These are phyloP conservation scores for Xylaria grammica DNA, from an alignment of 495 filamentous ascomycete genomes.

Conservation along the genomic window DNA sequence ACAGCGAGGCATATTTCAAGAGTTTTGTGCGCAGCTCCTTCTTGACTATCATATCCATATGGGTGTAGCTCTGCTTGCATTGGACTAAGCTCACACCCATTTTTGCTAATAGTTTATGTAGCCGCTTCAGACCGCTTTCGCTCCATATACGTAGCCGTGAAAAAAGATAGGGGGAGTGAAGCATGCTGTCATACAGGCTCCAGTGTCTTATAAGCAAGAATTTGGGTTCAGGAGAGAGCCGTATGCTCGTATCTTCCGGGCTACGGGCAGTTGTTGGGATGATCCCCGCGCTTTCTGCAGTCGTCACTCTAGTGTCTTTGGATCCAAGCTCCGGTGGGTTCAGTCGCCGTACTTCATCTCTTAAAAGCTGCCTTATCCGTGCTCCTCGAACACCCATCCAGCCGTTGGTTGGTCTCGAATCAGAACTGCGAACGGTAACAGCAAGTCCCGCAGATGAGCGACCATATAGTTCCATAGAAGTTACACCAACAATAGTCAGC, in stretches of 20 bases:
- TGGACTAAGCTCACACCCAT: conserved; percentile 96
- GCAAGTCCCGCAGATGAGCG: conserved; percentile 80
- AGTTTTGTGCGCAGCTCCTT: conserved; percentile 83
- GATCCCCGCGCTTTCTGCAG: conserved; percentile 68
- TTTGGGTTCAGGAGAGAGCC: conserved; percentile 89
- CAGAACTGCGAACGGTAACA: conserved; percentile 63
- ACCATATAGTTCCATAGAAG: conserved; percentile 89
- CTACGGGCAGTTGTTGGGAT: conserved; percentile 88
- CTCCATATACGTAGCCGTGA: conserved; percentile 93
- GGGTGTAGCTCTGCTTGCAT: conserved; percentile 93
- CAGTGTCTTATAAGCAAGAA: conserved; percentile 95
- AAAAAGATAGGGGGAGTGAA: conserved; percentile 95
- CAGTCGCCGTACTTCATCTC: conserved; percentile 92
- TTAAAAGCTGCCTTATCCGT: conserved; percentile 79
- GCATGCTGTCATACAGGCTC: conserved; percentile 98
- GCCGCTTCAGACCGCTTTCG: conserved; percentile 80
- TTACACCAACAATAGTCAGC: conserved; percentile 91
- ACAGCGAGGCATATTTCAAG: conserved; percentile 85
- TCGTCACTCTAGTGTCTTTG: conserved; percentile 22
- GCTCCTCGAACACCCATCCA: conserved; percentile 86
- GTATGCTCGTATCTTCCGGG: conserved; percentile 90
- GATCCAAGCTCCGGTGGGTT: conserved; percentile 75
- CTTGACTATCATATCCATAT: conserved; percentile 99
- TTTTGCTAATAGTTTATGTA: conserved; percentile 96
- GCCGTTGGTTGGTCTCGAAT: conserved; percentile 62